Evolutionary conservation across 2,329 filamentous ascomycete genomes (phyloP).

Genomic region (Purpureocillium lavendulum): DNA sequence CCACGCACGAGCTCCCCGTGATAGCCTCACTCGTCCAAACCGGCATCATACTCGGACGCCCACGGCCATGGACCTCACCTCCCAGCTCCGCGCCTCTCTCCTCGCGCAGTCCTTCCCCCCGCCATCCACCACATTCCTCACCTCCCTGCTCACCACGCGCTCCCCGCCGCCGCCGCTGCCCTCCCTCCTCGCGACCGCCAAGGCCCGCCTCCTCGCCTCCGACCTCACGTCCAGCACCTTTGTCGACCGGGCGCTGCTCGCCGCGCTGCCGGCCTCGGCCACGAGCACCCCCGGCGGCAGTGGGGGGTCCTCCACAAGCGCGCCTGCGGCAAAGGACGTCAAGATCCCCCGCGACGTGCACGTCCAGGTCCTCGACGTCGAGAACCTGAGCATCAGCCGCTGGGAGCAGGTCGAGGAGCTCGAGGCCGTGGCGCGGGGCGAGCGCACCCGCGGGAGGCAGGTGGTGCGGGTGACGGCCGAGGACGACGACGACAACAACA

Average conservation of each 20-base stretch:
- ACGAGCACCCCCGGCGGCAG: conserved; percentile 42
- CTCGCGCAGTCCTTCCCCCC: conserved; percentile 44
- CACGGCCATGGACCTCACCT: conserved; percentile 12
- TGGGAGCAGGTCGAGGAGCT: conserved; percentile 86
- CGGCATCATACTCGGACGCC: not conserved
- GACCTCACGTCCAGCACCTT: conserved; percentile 56
- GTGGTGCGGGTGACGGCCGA: conserved; percentile 59
- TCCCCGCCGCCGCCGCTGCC: conserved; percentile 53
- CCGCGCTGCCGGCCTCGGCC: conserved; percentile 44
- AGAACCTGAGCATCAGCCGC: conserved; percentile 70
- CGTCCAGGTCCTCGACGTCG: conserved; percentile 78
- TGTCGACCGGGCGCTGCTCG: conserved; percentile 30
- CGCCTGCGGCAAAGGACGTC: conserved; percentile 44
- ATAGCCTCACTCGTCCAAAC: too few relatives aligned
- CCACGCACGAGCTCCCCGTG: too few relatives aligned
- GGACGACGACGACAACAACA: conserved; percentile 38
- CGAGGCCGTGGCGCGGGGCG: conserved; percentile 64
- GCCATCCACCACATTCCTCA: conserved; percentile 52
- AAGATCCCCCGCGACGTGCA: conserved; percentile 54
- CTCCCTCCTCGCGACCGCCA: conserved; percentile 69
- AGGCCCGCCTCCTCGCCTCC: conserved; percentile 69
- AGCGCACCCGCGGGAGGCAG: conserved; percentile 68
- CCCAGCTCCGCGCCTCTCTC: conserved; percentile 31
- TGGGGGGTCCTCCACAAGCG: too few relatives aligned
- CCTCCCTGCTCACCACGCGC: conserved; percentile 48